Percentiles rank a stretch among this genome's conserved stretches.
Conservation (phyloP, 306 rosid genomes). For the Quercus aquifolioides region DNA sequence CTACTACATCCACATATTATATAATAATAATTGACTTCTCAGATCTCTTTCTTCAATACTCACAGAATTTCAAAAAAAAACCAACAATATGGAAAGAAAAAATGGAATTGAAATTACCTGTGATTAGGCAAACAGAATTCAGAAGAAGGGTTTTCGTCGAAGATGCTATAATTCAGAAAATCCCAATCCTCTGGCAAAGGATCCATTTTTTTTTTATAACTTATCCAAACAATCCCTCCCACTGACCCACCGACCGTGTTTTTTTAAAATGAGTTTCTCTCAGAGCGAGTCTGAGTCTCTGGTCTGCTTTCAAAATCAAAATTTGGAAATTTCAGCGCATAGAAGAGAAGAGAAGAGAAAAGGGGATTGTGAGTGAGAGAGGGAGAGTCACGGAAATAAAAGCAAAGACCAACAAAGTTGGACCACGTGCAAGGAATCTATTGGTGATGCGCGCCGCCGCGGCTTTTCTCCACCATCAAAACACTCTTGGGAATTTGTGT, state of each 20-base stretch:
- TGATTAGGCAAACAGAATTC: conserved; percentile 55
- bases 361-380: no score
- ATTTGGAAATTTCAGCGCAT: neutral
- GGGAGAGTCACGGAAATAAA: neutral
- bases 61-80: no score
- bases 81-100: neutral
- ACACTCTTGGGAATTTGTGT: neutral
- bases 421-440: conserved; percentile 16
- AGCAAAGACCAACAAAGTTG: neutral
- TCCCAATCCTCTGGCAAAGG: conserved; percentile 55
- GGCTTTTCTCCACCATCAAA: neutral
- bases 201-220: conserved; percentile 40
- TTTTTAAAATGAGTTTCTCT: no score
- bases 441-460: neutral
- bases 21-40: neutral
- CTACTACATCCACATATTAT: conserved; percentile 25
- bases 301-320: neutral
- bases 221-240: neutral
- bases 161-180: conserved; percentile 54
- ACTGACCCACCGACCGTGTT: no score
- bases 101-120: conserved; percentile 11
- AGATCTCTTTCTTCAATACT: neutral
- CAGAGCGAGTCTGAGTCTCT: no score
- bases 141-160: conserved; percentile 43
- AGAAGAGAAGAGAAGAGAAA: neutral